A percentile compares a stretch with the other conserved stretches of the same genome.
phyloP scores from a whole-genome alignment of 768 basidiomycete genomes.

The Pulveroboletus ravenelii region DNA sequence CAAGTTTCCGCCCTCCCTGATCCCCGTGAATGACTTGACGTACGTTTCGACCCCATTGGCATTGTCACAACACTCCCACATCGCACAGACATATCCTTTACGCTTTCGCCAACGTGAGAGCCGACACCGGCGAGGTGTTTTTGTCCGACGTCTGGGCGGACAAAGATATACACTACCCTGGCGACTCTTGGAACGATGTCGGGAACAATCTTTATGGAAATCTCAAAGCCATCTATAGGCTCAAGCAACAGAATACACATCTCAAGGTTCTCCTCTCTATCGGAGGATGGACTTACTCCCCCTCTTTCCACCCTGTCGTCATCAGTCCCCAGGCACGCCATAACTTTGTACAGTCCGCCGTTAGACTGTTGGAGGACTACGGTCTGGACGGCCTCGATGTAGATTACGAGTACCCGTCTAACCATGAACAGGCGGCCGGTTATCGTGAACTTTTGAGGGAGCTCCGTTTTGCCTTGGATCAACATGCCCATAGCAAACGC shows the following conservation, averaged over 20 bases:
- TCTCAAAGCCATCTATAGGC: conserved; percentile 86
- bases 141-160: conserved; percentile 94
- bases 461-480: conserved; percentile 69
- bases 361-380: conserved; percentile 83
- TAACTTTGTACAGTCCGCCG: conserved; percentile 76
- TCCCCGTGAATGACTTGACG: conserved; percentile 86
- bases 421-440: conserved; percentile 70
- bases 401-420: conserved; percentile 90
- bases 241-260: conserved; percentile 83
- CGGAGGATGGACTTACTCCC: conserved; percentile 93
- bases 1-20: conserved; percentile 81
- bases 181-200: conserved; percentile 90
- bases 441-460: conserved; percentile 81
- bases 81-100: conserved; percentile 74
- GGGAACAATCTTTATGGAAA: conserved; percentile 94
- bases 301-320: conserved; percentile 81
- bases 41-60: conserved; percentile 33
- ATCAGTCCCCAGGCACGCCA: conserved; percentile 55
- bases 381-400: conserved; percentile 90
- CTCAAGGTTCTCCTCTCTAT: conserved; percentile 83
- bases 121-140: conserved; percentile 80
- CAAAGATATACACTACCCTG: conserved; percentile 93
- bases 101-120: conserved; percentile 85
- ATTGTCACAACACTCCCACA: conserved; percentile 6
- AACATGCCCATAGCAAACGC: conserved; percentile 61